Percentiles rank a stretch among this genome's conserved stretches.
Evolutionary conservation across 176 grass and related monocot species (phyloP).

Genomic region (Carex scoparia): DNA sequence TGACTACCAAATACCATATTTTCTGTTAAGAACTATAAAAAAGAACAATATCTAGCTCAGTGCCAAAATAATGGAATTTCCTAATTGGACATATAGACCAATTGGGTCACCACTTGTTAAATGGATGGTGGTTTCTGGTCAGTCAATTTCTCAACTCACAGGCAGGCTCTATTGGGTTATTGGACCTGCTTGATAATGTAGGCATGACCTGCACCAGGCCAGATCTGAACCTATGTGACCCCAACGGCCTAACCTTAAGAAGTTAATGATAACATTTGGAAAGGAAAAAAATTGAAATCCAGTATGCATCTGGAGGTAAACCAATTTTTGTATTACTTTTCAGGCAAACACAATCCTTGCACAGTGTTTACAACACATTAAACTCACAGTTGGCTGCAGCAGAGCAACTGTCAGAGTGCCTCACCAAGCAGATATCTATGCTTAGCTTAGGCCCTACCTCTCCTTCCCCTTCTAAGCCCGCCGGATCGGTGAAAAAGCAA

Average conservation of each 20-base stretch:
- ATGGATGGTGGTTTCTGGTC: not conserved
- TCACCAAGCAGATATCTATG: conserved; percentile 70
- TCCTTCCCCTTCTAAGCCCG: conserved; percentile 37
- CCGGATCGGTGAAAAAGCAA: conserved; percentile 48
- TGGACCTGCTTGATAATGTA: not conserved
- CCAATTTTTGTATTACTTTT: conserved; percentile 23
- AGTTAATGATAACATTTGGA: not conserved
- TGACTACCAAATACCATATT: not conserved
- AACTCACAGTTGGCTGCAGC: conserved; percentile 89
- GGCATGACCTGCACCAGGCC: not conserved
- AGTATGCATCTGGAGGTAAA: not conserved
- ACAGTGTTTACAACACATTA: conserved; percentile 79
- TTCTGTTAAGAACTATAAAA: not conserved
- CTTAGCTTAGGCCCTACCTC: conserved; percentile 55
- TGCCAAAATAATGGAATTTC: not conserved
- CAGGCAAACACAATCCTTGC: conserved; percentile 66
- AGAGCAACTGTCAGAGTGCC: conserved; percentile 80
- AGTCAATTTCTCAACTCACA: not conserved
- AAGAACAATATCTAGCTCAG: not conserved
- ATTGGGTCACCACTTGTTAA: not conserved
- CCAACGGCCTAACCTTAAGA: not conserved
- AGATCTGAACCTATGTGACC: not conserved
- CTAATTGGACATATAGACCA: not conserved
- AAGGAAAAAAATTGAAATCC: not conserved
- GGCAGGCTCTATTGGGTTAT: not conserved